Base-by-base conservation (phyloP, 768 basidiomycete species). In the Suillus placidus region DNA sequence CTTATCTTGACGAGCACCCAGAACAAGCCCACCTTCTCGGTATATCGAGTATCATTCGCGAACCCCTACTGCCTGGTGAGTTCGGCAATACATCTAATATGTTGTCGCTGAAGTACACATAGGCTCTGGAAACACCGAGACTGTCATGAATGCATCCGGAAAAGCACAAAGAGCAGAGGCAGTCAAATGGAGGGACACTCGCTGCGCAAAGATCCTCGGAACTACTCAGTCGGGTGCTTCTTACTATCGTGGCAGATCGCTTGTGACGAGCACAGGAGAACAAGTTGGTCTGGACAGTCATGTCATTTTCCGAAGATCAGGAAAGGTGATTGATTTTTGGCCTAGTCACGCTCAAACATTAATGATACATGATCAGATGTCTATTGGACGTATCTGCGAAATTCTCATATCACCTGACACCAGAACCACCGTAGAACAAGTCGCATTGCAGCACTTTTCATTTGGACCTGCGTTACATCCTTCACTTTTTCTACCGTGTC, bases 21-120 rank as follows among this genome's bases (percentile, higher is more conserved):
- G 61, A 23, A 38, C 62, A 64, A 56, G 49, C 35, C 14, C 63
- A 30, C 9, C 52, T 66, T 12, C 62, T 66, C 6, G 55, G 65
- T 14, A 38, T 60, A 56, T 47, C 43, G 13, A 40, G 47, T 49
- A 23, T 49, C 47, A 13, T 23, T 12, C 7, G 23, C 1, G 23
- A 49, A 12, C 23, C 47, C 23, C 47, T 26, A 49, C n/a, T 49
- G 23, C 47, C 47, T 49, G 47, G 47, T 49, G 23, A 49, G 47
- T 49, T 26, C 1, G 23, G 47, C 5, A 23, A 13, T 26, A 49
- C 13, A 12, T 49, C n/a, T 47, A 12, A 23, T 13, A 26, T 49
- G 5, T 26, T 49, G 23, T 49, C 23, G 6, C 47, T 49, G n/a
- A 49, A 23, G n/a, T 23, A 49, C 12, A 23, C 47, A 49, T 49